phyloP scores from a whole-genome alignment of 192 early-diverging fungal genomes.

The Pilobolus umbonatus region DNA sequence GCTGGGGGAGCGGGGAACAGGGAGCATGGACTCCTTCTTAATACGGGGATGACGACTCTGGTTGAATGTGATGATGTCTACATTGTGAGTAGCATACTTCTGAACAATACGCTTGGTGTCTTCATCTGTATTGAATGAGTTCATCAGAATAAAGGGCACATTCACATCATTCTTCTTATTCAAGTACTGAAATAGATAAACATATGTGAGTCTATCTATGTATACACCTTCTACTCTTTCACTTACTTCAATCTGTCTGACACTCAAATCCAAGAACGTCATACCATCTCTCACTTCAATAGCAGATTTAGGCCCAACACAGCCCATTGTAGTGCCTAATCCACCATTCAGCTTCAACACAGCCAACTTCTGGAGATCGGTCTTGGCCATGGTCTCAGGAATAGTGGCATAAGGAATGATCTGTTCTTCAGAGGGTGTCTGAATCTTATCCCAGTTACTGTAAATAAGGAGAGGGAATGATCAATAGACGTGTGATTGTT shows the following conservation, averaged over 20 bases:
- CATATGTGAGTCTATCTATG: not conserved
- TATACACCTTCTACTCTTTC: not conserved
- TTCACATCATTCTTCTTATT: slow-evolving; percentile 84
- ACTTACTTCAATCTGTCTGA: slow-evolving; percentile 93
- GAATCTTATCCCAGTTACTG: slow-evolving; percentile 92
- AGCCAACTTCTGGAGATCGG: slow-evolving; percentile 83
- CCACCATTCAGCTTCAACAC: slow-evolving; percentile 99
- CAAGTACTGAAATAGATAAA: slow-evolving; percentile 57
- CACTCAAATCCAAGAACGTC: slow-evolving; percentile 98
- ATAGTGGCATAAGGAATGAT: slow-evolving; percentile 79
- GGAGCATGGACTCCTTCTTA: slow-evolving; percentile 87
- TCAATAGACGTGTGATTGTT: not conserved
- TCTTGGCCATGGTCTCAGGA: slow-evolving; percentile 41
- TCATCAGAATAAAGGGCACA: slow-evolving; percentile 98
- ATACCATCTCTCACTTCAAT: slow-evolving; percentile 98
- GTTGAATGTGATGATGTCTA: slow-evolving; percentile 96
- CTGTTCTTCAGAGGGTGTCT: slow-evolving; percentile 85
- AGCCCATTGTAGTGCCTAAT: slow-evolving; percentile 98
- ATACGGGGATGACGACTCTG: slow-evolving; percentile 93
- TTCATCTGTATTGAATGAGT: slow-evolving; percentile 99
- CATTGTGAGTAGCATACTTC: slow-evolving; percentile 91
- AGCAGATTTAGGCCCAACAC: slow-evolving; percentile 95
- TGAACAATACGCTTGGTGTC: slow-evolving; percentile 97
- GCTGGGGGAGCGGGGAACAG: slow-evolving; percentile 65
- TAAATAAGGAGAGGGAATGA: slow-evolving; percentile 5